Conservation (phyloP, 1,284 basidiomycete species). For the Chondrostereum purpureum region DNA sequence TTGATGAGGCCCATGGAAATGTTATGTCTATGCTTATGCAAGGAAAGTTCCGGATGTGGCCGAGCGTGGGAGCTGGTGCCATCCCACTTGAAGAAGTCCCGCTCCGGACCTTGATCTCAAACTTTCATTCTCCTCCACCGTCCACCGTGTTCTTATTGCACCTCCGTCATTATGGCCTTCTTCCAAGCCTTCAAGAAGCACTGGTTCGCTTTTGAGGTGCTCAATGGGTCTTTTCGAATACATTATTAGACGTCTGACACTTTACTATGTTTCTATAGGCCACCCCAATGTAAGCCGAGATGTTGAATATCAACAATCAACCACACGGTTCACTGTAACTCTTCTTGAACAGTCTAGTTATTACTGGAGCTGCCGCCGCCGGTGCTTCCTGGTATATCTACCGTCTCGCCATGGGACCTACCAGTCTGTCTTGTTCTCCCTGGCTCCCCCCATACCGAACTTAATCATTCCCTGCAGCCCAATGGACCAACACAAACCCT, state of each 20-base stretch:
- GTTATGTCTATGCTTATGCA: neutral
- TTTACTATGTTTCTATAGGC: slow-evolving; percentile 12
- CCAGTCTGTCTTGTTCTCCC: slow-evolving; percentile 16
- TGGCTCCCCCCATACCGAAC: slow-evolving; percentile 7
- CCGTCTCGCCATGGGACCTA: slow-evolving; percentile 20
- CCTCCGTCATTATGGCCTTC: neutral
- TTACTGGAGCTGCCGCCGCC: slow-evolving; percentile 16
- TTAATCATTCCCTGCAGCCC: slow-evolving; percentile 12
- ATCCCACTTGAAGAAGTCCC: neutral
- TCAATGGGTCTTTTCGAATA: neutral
- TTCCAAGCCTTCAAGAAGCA: slow-evolving; percentile 12
- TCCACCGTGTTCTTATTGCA: neutral
- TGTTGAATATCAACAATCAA: neutral
- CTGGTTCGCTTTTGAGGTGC: slow-evolving; percentile 20
- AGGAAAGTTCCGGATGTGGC: neutral
- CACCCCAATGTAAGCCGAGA: slow-evolving; percentile 18
- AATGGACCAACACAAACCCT: slow-evolving; percentile 20
- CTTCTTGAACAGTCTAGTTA: slow-evolving; percentile 12
- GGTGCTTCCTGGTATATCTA: slow-evolving; percentile 19
- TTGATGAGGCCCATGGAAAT: neutral
- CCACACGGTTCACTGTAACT: slow-evolving; percentile 1
- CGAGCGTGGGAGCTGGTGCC: neutral
- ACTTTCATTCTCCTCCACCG: neutral
- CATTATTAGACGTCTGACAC: neutral
- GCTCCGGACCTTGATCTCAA: neutral